phyloP scores from a whole-genome alignment of 1,284 basidiomycete genomes.

The Amylostereum areolatum region DNA sequence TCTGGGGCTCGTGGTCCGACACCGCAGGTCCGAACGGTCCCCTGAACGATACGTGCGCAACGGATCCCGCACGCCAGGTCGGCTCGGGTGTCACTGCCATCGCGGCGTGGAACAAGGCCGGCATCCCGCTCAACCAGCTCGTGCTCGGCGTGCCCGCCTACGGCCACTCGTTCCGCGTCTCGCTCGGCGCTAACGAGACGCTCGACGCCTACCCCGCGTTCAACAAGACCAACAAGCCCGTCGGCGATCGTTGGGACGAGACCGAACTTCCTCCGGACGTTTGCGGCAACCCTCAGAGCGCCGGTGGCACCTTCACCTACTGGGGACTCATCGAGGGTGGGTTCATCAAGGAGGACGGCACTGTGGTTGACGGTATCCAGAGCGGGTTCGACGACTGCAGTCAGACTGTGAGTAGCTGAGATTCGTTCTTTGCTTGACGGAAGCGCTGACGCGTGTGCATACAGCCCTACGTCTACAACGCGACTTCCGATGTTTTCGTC shows the following conservation, averaged over 20 bases:
- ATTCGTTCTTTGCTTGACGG: conserved; percentile 16
- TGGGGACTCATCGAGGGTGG: conserved; percentile 48
- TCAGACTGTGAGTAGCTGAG: conserved; percentile 40
- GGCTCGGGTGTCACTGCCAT: conserved; percentile 74
- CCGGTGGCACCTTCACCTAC: conserved; percentile 46
- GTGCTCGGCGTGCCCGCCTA: conserved; percentile 76
- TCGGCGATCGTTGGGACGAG: conserved; percentile 50
- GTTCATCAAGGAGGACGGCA: conserved; percentile 45
- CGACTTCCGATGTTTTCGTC: conserved; percentile 40
- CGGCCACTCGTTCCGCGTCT: conserved; percentile 51
- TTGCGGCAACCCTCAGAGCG: conserved; percentile 41
- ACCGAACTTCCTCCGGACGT: conserved; percentile 34
- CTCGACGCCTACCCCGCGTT: conserved; percentile 42
- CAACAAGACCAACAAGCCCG: conserved; percentile 30
- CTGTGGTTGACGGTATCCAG: conserved; percentile 34
- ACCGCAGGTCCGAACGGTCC: conserved; percentile 73
- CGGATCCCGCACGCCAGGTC: conserved; percentile 40
- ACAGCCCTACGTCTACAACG: conserved; percentile 57
- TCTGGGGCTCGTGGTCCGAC: conserved; percentile 50
- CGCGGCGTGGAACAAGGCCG: conserved; percentile 64
- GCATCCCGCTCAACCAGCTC: conserved; percentile 67
- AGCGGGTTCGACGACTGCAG: conserved; percentile 52
- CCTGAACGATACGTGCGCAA: conserved; percentile 67
- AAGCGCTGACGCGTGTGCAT: background rate
- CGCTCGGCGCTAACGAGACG: conserved; percentile 13